Conservation (phyloP, 139 green algal species). For the Tetradesmus obliquus region DNA sequence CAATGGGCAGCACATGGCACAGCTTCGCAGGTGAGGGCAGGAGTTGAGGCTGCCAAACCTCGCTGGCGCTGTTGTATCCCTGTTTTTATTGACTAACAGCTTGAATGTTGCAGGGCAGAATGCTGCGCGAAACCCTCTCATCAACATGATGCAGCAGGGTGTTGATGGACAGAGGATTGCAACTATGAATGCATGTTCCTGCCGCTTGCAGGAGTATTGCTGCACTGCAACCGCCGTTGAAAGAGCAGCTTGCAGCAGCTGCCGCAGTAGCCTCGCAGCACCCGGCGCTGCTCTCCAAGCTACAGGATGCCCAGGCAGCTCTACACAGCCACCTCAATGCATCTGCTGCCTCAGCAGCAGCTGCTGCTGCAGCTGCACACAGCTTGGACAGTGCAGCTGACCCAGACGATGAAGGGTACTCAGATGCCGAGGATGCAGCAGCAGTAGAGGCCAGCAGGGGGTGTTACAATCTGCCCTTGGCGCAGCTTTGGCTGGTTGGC, state of each 20-base stretch:
- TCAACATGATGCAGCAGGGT: too few relatives aligned
- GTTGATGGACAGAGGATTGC: too few relatives aligned
- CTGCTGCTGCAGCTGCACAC: not conserved
- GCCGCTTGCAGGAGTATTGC: constrained; percentile 10
- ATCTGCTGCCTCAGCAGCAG: not conserved
- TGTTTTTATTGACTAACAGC: not conserved
- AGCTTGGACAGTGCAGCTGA: not conserved
- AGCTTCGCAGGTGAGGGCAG: not conserved
- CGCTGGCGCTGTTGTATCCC: too few relatives aligned
- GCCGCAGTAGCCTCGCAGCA: not conserved
- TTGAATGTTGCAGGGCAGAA: too few relatives aligned
- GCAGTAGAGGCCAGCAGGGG: not conserved
- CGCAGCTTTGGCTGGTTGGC: constrained; percentile 1
- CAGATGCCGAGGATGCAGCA: not conserved
- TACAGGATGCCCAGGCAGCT: not conserved
- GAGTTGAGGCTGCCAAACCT: too few relatives aligned
- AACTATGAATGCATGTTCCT: too few relatives aligned
- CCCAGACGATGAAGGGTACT: not conserved
- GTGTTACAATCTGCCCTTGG: not conserved
- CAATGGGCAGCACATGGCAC: not conserved
- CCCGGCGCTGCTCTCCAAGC: not conserved
- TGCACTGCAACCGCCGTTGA: not conserved
- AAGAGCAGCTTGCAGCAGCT: not conserved
- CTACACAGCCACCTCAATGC: not conserved
- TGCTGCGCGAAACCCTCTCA: too few relatives aligned